Evolutionary conservation across 345 rosid species (phyloP).

Genomic region (Lumnitzera racemosa): DNA sequence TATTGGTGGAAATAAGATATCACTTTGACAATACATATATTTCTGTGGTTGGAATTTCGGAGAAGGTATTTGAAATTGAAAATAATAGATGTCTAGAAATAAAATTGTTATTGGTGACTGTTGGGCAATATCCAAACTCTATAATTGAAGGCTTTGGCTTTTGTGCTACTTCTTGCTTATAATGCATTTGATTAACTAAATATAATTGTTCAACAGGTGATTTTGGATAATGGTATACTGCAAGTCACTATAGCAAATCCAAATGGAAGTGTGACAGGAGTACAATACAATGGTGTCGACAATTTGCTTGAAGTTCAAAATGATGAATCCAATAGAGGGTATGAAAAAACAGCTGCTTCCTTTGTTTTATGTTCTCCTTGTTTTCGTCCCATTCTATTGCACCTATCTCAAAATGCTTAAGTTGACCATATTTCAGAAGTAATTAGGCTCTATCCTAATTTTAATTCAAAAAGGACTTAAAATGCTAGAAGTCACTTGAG

Average conservation of each 20-base stretch:
- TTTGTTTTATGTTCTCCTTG: no score
- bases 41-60: no score
- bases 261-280: slow-evolving; percentile 12
- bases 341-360: background rate
- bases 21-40: no score
- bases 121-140: no score
- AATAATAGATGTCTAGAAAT: no score
- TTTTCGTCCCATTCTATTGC: background rate
- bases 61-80: no score
- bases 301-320: slow-evolving; percentile 10
- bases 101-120: no score
- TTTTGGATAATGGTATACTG: slow-evolving; percentile 12
- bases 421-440: background rate
- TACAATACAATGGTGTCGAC: slow-evolving; percentile 7
- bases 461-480: no score
- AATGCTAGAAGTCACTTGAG: no score
- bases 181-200: background rate
- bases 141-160: background rate
- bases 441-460: background rate
- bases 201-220: slow-evolving; percentile 9
- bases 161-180: slow-evolving; percentile 1
- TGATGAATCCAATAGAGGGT: slow-evolving; percentile 13
- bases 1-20: no score
- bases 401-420: background rate
- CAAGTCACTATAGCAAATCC: slow-evolving; percentile 14